These are phyloP conservation scores for Clonostachys byssicola DNA, from an alignment of 2,329 filamentous ascomycete species.

Conservation along the genomic window DNA sequence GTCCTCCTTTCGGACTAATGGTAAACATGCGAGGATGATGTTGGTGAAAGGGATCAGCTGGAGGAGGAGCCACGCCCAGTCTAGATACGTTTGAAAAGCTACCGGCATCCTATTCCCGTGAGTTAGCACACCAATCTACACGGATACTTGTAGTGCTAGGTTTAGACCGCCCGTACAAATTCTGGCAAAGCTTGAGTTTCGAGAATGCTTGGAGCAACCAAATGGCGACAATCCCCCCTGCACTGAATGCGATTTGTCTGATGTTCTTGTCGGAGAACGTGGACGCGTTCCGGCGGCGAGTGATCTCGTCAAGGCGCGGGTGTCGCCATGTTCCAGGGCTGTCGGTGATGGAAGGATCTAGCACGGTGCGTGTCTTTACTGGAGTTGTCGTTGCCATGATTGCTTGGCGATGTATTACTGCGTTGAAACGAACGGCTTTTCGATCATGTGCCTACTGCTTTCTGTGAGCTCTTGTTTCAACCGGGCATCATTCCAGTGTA, in stretches of 20 bases:
- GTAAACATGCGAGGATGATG: conserved; percentile 65
- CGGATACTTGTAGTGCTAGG: not conserved
- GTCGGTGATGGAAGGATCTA: conserved; percentile 31
- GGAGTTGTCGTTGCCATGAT: conserved; percentile 23
- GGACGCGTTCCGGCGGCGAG: conserved; percentile 70
- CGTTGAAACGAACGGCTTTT: not conserved
- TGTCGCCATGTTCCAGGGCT: conserved; percentile 86
- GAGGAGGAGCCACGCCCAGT: conserved; percentile 39
- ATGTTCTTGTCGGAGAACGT: conserved; percentile 78
- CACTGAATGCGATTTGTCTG: conserved; percentile 65
- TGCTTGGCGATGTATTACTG: not conserved
- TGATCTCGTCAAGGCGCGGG: conserved; percentile 83
- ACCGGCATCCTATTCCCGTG: not conserved
- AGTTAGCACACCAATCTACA: not conserved
- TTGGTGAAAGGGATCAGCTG: conserved; percentile 64
- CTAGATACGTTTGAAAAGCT: conserved; percentile 19
- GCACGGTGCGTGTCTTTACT: conserved; percentile 30
- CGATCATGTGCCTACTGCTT: too few relatives aligned
- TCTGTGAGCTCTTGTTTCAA: too few relatives aligned
- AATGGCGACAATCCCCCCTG: conserved; percentile 36
- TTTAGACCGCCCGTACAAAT: not conserved
- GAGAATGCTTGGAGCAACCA: conserved; percentile 26
- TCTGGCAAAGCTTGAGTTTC: conserved; percentile 25
- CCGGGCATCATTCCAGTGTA: too few relatives aligned
- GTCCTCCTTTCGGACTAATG: conserved; percentile 69